These are phyloP conservation scores for Phytophthora pinifolia DNA, from an alignment of 352 stramenopile species.

Conservation along the genomic window DNA sequence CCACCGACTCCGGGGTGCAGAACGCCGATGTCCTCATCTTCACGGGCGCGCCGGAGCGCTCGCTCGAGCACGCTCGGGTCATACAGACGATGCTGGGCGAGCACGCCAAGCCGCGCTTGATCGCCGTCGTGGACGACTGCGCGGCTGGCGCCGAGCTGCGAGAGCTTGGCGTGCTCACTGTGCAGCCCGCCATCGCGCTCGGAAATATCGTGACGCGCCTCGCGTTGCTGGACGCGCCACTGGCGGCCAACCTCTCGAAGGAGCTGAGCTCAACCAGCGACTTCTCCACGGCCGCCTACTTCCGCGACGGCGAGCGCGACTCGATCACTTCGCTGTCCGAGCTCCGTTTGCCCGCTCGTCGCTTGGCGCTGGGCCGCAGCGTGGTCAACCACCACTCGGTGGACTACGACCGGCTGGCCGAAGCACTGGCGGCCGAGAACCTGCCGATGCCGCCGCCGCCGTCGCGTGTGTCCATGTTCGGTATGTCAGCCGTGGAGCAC, in stretches of 20 bases:
- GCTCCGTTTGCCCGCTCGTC: conserved; percentile 36
- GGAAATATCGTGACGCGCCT: conserved; percentile 65
- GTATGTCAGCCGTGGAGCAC: conserved; percentile 46
- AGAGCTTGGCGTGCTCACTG: conserved; percentile 56
- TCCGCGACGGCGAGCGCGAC: conserved; percentile 39
- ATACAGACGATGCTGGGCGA: conserved; percentile 52
- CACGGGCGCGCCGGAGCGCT: conserved; percentile 46
- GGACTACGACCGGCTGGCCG: conserved; percentile 47
- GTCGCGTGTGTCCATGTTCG: conserved; percentile 69
- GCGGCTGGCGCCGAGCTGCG: conserved; percentile 40
- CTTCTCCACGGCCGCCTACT: conserved; percentile 55
- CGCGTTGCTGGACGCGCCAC: conserved; percentile 44
- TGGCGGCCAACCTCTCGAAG: conserved; percentile 39
- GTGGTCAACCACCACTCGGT: conserved; percentile 71
- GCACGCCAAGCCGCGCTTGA: conserved; percentile 42
- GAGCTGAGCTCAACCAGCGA: conserved; percentile 40
- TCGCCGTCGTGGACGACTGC: conserved; percentile 51
- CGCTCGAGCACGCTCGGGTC: conserved; percentile 49
- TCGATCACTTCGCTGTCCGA: conserved; percentile 47
- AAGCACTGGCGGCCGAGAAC: conserved; percentile 39
- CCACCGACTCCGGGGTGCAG: conserved; percentile 31
- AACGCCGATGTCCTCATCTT: conserved; percentile 59
- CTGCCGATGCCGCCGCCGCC: conserved; percentile 48
- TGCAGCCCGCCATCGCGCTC: conserved; percentile 67
- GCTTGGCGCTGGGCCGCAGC: conserved; percentile 47